These are phyloP conservation scores for Entoloma clypeatum DNA, from an alignment of 1,284 basidiomycete species.

Conservation along the genomic window DNA sequence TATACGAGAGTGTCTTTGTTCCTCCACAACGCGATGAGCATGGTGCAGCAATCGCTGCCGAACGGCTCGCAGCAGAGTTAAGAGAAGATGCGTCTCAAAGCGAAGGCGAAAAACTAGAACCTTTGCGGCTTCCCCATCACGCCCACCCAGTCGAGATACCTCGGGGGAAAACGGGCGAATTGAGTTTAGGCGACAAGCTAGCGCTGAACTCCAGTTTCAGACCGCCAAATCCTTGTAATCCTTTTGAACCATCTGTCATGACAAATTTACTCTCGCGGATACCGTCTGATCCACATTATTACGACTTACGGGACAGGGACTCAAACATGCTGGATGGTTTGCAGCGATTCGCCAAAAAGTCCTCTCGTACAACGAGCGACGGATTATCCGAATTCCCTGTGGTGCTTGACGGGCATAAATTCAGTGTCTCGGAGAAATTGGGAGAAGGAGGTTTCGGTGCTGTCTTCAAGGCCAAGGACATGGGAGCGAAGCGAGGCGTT, in stretches of 20 bases:
- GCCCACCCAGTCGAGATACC: conserved; percentile 25
- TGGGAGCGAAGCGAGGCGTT: conserved; percentile 41
- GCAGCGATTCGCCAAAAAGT: conserved; percentile 61
- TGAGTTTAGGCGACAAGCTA: conserved; percentile 64
- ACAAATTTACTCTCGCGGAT: conserved; percentile 65
- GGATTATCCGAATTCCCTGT: conserved; percentile 44
- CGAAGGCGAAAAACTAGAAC: conserved; percentile 28
- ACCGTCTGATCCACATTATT: conserved; percentile 61
- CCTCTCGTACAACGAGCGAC: conserved; percentile 47
- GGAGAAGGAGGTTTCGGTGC: conserved; percentile 97
- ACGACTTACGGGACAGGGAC: conserved; percentile 55
- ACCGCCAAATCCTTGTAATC: conserved; percentile 87
- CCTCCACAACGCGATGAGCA: conserved; percentile 33
- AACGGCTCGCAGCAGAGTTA: conserved; percentile 53
- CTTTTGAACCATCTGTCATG: conserved; percentile 71
- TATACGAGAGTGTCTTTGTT: conserved; percentile 21
- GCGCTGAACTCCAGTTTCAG: conserved; percentile 57
- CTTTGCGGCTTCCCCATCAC: conserved; percentile 23
- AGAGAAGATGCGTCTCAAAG: conserved; percentile 31
- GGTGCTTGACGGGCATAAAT: conserved; percentile 56
- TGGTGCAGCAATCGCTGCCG: conserved; percentile 50
- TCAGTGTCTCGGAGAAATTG: conserved; percentile 79
- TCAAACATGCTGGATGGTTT: conserved; percentile 64
- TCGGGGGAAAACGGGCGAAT: conserved; percentile 55
- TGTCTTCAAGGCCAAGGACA: conserved; percentile 80